phyloP scores from a whole-genome alignment of 495 filamentous ascomycete genomes.

The Penicilliopsis zonata region DNA sequence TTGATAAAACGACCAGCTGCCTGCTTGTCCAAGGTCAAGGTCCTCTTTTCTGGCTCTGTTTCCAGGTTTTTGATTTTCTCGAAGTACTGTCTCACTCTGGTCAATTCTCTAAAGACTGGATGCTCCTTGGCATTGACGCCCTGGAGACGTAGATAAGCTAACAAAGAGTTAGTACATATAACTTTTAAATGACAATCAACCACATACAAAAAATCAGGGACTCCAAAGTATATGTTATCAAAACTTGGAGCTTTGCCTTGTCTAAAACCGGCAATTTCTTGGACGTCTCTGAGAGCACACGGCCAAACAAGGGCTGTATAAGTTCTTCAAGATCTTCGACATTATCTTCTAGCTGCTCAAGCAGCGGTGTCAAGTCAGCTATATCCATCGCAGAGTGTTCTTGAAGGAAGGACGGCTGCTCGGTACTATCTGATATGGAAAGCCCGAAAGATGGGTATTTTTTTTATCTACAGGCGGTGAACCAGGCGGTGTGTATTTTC shows the following conservation, averaged over 20 bases:
- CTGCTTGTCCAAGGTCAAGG: slow-evolving; percentile 59
- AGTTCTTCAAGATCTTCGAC: slow-evolving; percentile 67
- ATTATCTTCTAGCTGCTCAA: slow-evolving; percentile 63
- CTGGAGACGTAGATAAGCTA: slow-evolving; percentile 70
- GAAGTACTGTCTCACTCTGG: slow-evolving; percentile 79
- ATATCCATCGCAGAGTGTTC: slow-evolving; percentile 24
- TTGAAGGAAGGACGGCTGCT: slow-evolving; percentile 14
- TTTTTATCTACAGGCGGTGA: slow-evolving; percentile 13
- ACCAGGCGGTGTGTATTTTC: slow-evolving; percentile 5
- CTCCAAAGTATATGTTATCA: slow-evolving; percentile 77
- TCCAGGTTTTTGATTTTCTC: slow-evolving; percentile 74
- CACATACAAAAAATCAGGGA: slow-evolving; percentile 79
- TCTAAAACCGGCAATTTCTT: slow-evolving; percentile 81
- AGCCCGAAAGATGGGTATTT: slow-evolving; percentile 1
- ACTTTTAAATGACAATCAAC: not conserved
- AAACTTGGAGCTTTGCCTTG: slow-evolving; percentile 82
- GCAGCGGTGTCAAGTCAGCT: slow-evolving; percentile 31
- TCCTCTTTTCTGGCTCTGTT: slow-evolving; percentile 37
- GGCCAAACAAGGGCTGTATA: slow-evolving; percentile 53
- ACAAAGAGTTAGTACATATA: slow-evolving; percentile 8
- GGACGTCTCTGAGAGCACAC: slow-evolving; percentile 50
- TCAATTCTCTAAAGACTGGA: slow-evolving; percentile 72
- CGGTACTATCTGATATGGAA: too few species aligned
- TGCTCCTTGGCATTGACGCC: slow-evolving; percentile 73
- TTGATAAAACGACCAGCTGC: slow-evolving; percentile 74